Percentiles rank a stretch among this genome's conserved stretches.
Conservation (phyloP, 164 flowering plant species). For the Dillenia suffruticosa region DNA sequence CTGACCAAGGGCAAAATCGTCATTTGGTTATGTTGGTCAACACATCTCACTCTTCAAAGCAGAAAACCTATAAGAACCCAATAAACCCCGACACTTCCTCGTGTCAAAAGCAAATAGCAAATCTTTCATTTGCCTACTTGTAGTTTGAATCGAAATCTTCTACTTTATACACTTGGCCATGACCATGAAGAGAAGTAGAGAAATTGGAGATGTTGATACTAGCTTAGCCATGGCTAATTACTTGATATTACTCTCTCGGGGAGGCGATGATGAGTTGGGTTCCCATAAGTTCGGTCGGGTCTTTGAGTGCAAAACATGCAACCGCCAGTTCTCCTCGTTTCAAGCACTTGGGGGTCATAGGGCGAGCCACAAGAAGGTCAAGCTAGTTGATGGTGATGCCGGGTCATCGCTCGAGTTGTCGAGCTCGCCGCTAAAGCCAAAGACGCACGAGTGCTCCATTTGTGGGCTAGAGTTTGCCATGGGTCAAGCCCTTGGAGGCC, state of each 20-base stretch:
- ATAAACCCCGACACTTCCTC: too few relatives aligned
- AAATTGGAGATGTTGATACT: slow-evolving; percentile 9
- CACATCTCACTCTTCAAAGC: too few relatives aligned
- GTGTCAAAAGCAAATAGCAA: too few relatives aligned
- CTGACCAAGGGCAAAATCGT: too few relatives aligned
- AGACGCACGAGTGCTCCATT: slow-evolving; percentile 41
- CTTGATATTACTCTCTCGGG: slow-evolving; percentile 17
- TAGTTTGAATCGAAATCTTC: too few relatives aligned
- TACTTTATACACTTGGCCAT: too few relatives aligned
- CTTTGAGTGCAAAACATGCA: slow-evolving; percentile 28
- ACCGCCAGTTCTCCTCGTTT: slow-evolving; percentile 20
- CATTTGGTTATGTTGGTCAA: too few relatives aligned
- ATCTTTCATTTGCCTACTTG: too few relatives aligned
- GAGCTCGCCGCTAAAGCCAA: slow-evolving; percentile 15
- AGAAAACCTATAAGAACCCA: too few relatives aligned
- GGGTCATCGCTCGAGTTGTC: background rate
- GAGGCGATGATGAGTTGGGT: background rate
- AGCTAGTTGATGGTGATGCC: background rate
- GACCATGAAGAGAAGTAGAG: slow-evolving; percentile 16
- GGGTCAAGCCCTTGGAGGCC: slow-evolving; percentile 73
- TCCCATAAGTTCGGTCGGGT: background rate
- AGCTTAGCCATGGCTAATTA: slow-evolving; percentile 9
- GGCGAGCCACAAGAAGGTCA: slow-evolving; percentile 23
- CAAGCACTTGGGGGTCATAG: slow-evolving; percentile 35
- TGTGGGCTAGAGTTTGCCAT: slow-evolving; percentile 42